Conservation (phyloP, 2,329 filamentous ascomycete species). For the Orbilia ellipsospora region DNA sequence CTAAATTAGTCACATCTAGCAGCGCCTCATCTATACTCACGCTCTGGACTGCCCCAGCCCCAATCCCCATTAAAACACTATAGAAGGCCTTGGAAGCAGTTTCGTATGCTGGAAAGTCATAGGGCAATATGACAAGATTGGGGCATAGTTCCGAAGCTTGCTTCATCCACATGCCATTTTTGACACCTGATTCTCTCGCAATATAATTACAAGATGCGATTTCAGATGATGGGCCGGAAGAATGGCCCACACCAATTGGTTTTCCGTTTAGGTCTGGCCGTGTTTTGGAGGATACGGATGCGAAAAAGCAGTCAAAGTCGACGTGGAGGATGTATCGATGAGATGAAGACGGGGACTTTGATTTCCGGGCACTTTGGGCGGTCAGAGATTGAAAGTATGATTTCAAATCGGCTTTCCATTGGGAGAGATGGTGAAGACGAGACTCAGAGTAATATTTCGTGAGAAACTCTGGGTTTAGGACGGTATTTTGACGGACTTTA, state of each 20-base stretch:
- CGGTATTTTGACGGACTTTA: constrained; percentile 85
- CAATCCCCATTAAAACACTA: constrained; percentile 79
- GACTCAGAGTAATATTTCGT: constrained; percentile 96
- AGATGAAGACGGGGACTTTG: constrained; percentile 66
- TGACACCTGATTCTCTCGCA: constrained; percentile 84
- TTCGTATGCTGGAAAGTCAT: constrained; percentile 95
- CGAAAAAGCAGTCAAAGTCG: constrained; percentile 99
- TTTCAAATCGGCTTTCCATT: constrained; percentile 90
- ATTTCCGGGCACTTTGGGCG: constrained; percentile 64
- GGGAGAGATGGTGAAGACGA: constrained; percentile 81
- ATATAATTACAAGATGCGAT: constrained; percentile 98
- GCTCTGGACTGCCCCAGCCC: constrained; percentile 83
- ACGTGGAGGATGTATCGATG: constrained; percentile 91
- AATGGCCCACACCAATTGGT: constrained; percentile 89
- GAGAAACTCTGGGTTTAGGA: constrained; percentile 90
- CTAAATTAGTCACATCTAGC: constrained; percentile 80
- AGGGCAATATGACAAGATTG: constrained; percentile 87
- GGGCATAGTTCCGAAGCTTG: constrained; percentile 83
- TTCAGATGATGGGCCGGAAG: constrained; percentile 80
- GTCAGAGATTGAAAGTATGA: constrained; percentile 83
- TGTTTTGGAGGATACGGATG: constrained; percentile 85
- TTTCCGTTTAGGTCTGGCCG: constrained; percentile 79
- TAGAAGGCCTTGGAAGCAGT: constrained; percentile 90
- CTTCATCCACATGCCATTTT: constrained; percentile 99
- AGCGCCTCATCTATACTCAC: constrained; percentile 97